These are phyloP conservation scores for Pseudoperonospora humuli DNA, from an alignment of 352 stramenopile genomes.

Conservation along the genomic window DNA sequence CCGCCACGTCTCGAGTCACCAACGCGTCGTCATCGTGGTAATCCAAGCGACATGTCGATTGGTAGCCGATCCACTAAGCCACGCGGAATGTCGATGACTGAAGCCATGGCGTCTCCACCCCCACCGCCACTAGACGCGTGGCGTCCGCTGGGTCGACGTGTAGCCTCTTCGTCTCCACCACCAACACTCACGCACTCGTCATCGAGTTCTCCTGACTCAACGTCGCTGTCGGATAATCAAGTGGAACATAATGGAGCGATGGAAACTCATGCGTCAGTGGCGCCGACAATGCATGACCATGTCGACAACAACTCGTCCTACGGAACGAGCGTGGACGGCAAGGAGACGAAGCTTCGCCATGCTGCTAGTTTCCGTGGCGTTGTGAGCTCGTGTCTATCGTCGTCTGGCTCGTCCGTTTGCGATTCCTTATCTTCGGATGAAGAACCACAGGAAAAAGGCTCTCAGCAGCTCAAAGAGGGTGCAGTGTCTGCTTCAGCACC, in stretches of 20 bases:
- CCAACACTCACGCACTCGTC: slow-evolving; percentile 13
- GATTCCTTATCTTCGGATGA: slow-evolving; percentile 44
- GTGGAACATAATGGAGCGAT: slow-evolving; percentile 12
- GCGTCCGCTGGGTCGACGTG: slow-evolving; percentile 42
- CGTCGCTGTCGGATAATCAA: slow-evolving; percentile 24
- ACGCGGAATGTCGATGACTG: slow-evolving; percentile 37
- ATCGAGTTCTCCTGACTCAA: slow-evolving; percentile 11
- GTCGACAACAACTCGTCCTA: slow-evolving; percentile 24
- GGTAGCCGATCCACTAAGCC: slow-evolving; percentile 14
- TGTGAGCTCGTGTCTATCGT: slow-evolving; percentile 39
- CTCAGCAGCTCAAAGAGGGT: slow-evolving; percentile 2
- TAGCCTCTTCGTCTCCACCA: slow-evolving; percentile 26
- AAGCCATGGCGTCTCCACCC: slow-evolving; percentile 27
- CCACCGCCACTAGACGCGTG: slow-evolving; percentile 23
- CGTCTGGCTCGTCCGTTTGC: slow-evolving; percentile 43
- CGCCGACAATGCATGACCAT: slow-evolving; percentile 23
- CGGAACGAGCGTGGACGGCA: not conserved
- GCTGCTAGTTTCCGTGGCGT: slow-evolving; percentile 38
- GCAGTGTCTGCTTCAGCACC: slow-evolving; percentile 12
- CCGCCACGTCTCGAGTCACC: slow-evolving; percentile 6
- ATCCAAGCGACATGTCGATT: not conserved
- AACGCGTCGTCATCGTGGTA: slow-evolving; percentile 1
- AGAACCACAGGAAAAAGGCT: slow-evolving; percentile 27
- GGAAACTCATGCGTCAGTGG: slow-evolving; percentile 10
- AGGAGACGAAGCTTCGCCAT: slow-evolving; percentile 20